A percentile compares a stretch with the other conserved stretches of the same genome.
phyloP scores from a whole-genome alignment of 352 stramenopile genomes.

The Thalassiosira mediterranea region DNA sequence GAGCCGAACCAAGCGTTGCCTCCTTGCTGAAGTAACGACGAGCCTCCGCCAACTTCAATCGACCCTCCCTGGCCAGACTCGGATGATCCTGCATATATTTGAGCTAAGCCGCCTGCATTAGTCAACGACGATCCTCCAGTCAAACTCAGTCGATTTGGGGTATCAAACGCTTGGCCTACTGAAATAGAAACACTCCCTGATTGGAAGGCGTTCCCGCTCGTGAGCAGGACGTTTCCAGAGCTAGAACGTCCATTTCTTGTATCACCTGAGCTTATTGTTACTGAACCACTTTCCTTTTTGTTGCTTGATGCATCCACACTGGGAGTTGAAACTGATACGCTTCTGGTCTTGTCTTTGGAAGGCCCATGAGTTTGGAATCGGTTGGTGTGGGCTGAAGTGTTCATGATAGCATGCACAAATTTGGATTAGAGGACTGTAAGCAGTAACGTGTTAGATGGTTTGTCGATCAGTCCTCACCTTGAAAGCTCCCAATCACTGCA shows the following conservation, averaged over 20 bases:
- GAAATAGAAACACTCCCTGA: conserved; percentile 25
- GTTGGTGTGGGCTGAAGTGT: conserved; percentile 23
- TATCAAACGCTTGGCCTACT: conserved; percentile 10
- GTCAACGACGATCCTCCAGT: conserved; percentile 19
- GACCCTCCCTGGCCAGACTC: too few relatives aligned
- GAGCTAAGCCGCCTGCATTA: too few relatives aligned
- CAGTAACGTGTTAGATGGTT: neutral
- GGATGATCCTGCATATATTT: too few relatives aligned
- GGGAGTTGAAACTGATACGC: conserved; percentile 12
- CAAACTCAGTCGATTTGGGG: conserved; percentile 15
- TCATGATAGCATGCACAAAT: too few relatives aligned
- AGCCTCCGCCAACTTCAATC: conserved; percentile 14
- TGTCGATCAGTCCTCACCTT: conserved; percentile 6
- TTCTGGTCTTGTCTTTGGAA: conserved; percentile 27
- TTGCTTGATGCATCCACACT: conserved; percentile 1
- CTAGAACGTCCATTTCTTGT: conserved; percentile 22
- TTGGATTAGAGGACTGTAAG: too few relatives aligned
- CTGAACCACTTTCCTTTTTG: conserved; percentile 27
- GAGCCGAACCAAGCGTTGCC: neutral
- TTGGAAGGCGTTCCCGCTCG: conserved; percentile 31
- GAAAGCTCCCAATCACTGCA: conserved; percentile 31
- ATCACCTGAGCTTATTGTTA: conserved; percentile 31
- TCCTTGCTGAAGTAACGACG: conserved; percentile 1
- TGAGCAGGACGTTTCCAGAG: conserved; percentile 4
- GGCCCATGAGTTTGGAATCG: conserved; percentile 14